Evolutionary conservation across 169 alveolate species (phyloP).

Genomic region (Babesia divergens): DNA sequence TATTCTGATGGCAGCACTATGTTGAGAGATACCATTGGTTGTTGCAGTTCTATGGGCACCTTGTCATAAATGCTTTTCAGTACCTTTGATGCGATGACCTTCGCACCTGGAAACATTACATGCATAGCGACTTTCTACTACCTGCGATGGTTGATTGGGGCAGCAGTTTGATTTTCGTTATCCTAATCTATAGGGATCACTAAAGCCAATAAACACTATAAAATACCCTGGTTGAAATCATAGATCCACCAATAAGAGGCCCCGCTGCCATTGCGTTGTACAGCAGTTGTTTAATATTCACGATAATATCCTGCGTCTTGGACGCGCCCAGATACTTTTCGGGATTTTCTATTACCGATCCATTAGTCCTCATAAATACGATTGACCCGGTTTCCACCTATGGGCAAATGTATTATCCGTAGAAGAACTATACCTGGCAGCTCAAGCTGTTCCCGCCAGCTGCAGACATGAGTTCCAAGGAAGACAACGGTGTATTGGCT

Average conservation of each 20-base stretch:
- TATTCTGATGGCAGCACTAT: conserved; percentile 19
- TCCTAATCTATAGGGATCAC: neutral
- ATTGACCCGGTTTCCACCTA: neutral
- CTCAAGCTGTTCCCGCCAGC: neutral
- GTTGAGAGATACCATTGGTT: conserved; percentile 17
- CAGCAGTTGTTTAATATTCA: conserved; percentile 7
- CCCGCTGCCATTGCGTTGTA: conserved; percentile 23
- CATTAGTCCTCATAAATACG: neutral
- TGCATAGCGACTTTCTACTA: neutral
- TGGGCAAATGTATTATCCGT: neutral
- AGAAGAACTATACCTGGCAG: neutral
- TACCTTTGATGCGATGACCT: conserved; percentile 21
- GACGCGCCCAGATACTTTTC: neutral
- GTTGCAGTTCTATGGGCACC: conserved; percentile 15
- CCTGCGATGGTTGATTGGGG: conserved; percentile 31
- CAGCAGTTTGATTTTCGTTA: conserved; percentile 12
- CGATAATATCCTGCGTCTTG: conserved; percentile 15
- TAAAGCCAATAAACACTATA: neutral
- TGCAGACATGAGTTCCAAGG: neutral
- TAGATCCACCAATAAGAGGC: conserved; percentile 30
- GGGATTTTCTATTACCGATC: neutral
- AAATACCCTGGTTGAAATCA: conserved; percentile 10
- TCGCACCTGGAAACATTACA: conserved; percentile 20
- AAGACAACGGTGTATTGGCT: neutral
- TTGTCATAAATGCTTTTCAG: conserved; percentile 23